Conservation (phyloP, 225 moss, liverwort and hornwort genomes). For the Thuidium tamariscinum region DNA sequence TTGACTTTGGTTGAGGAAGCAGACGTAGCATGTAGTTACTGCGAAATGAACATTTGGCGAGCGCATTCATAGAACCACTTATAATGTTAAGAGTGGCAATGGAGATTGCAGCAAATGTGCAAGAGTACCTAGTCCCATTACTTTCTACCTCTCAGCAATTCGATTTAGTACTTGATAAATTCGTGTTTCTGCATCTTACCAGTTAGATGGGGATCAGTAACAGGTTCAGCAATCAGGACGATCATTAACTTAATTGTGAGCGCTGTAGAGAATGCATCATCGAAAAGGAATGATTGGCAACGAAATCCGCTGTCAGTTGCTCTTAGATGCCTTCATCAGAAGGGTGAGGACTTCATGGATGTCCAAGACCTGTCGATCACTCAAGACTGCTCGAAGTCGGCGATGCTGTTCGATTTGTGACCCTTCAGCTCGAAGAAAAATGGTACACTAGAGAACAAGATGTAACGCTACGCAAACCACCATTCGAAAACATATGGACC, state of each 20-base stretch:
- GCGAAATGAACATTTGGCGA: not conserved
- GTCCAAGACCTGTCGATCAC: not conserved
- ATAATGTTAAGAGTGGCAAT: not conserved
- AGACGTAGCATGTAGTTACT: not conserved
- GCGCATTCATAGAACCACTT: not conserved
- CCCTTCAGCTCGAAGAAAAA: not conserved
- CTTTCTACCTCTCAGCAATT: not conserved
- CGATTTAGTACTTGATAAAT: not conserved
- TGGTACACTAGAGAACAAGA: not conserved
- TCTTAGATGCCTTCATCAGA: not conserved
- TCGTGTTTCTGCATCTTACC: not conserved
- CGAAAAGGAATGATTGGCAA: too few species aligned
- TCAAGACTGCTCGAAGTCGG: not conserved
- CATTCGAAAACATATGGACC: too few species aligned
- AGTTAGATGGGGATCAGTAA: not conserved
- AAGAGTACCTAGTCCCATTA: not conserved
- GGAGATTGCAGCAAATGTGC: not conserved
- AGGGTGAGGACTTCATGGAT: not conserved
- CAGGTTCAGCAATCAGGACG: not conserved
- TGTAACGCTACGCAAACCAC: not conserved
- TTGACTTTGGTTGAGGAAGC: not conserved
- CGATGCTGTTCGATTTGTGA: not conserved
- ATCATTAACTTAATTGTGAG: not conserved
- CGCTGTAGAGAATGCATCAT: not conserved
- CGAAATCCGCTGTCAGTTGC: not conserved